phyloP scores from a whole-genome alignment of 495 filamentous ascomycete genomes.

The Lentithecium fluviatile region DNA sequence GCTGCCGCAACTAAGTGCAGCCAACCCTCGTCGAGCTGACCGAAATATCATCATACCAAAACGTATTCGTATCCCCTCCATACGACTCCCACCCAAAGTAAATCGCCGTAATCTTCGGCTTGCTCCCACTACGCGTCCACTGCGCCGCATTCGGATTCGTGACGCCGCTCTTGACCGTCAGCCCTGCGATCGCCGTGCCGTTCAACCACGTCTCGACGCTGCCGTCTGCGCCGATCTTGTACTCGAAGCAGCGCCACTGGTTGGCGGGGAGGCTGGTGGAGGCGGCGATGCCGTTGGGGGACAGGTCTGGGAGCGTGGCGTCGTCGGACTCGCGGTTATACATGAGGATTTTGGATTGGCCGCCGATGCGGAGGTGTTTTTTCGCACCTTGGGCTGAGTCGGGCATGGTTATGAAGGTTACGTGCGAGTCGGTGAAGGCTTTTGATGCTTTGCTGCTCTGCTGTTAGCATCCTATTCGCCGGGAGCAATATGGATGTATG shows the following conservation, averaged over 20 bases:
- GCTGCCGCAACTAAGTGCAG: conserved; percentile 35
- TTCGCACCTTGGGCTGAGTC: conserved; percentile 54
- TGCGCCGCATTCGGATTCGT: conserved; percentile 52
- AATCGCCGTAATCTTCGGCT: conserved; percentile 52
- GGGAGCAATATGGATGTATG: too few relatives aligned
- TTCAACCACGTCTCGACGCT: conserved; percentile 60
- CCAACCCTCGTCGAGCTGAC: conserved; percentile 50
- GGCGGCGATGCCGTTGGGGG: conserved; percentile 54
- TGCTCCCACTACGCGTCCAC: conserved; percentile 50
- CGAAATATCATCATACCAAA: conserved; percentile 58
- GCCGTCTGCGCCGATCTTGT: conserved; percentile 56
- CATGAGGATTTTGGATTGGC: conserved; percentile 58
- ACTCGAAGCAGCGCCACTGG: conserved; percentile 58
- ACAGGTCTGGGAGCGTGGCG: conserved; percentile 59
- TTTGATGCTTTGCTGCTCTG: conserved; percentile 51
- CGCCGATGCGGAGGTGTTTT: conserved; percentile 60
- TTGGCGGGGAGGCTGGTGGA: conserved; percentile 51
- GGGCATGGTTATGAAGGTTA: conserved; percentile 62
- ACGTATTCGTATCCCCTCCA: conserved; percentile 56
- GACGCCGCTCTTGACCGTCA: conserved; percentile 48
- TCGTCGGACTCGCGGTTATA: conserved; percentile 62
- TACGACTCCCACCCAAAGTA: conserved; percentile 64
- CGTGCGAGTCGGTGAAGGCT: conserved; percentile 54
- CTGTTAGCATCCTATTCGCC: conserved; percentile 39
- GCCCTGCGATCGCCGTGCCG: conserved; percentile 48